These are phyloP conservation scores for Chlamydomonas eustigma DNA, from an alignment of 139 green algal species.

Conservation along the genomic window DNA sequence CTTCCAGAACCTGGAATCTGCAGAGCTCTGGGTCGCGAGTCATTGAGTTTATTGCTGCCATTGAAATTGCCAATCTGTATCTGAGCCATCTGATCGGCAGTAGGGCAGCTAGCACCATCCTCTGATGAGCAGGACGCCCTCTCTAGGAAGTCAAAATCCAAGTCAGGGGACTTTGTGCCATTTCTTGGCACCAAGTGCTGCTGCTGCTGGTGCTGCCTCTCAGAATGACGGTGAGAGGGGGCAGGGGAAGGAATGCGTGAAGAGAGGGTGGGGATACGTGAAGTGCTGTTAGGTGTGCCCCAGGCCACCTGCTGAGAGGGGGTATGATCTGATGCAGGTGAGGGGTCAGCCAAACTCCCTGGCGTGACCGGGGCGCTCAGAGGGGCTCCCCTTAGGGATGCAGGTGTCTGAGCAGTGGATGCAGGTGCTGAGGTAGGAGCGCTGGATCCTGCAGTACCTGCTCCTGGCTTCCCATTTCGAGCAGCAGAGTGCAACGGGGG, in stretches of 20 bases:
- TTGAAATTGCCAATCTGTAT: no score
- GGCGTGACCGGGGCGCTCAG: background rate
- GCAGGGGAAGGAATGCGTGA: background rate
- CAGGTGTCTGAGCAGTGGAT: background rate
- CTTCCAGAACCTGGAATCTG: slow-evolving; percentile 1
- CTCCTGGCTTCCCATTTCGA: background rate
- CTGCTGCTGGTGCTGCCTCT: no score
- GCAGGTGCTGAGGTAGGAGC: background rate
- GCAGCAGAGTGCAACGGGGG: background rate
- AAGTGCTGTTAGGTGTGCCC: background rate
- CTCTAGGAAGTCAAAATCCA: slow-evolving; percentile 10
- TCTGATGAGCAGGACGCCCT: background rate
- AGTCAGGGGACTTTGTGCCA: no score
- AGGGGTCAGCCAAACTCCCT: background rate
- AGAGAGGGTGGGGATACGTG: background rate
- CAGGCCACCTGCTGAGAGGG: background rate
- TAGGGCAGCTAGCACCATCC: no score
- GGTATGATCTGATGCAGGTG: background rate
- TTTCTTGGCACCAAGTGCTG: no score
- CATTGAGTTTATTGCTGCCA: background rate
- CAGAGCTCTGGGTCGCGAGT: background rate
- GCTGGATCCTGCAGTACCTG: background rate
- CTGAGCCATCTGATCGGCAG: no score
- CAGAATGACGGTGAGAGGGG: no score
- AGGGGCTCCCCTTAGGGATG: background rate